Percentiles rank a stretch among this genome's conserved stretches.
These are phyloP conservation scores for Saturnispora bothae DNA, from an alignment of 805 yeast genomes.

Conservation along the genomic window DNA sequence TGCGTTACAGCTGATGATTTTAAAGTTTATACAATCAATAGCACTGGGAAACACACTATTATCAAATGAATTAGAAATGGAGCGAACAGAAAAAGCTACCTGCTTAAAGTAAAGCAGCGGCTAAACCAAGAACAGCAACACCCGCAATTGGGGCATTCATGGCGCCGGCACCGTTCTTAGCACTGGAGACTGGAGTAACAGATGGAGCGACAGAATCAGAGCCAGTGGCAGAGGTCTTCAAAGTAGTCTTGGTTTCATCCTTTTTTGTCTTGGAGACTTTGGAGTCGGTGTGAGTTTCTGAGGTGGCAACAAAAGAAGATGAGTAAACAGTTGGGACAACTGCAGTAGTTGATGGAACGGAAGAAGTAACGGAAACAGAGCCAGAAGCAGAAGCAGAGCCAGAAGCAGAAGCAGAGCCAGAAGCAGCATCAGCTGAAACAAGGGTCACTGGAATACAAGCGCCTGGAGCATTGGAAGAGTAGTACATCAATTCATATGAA, in stretches of 20 bases:
- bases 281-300: not conserved
- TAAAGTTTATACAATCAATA: no score
- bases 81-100: no score
- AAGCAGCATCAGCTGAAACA: not conserved
- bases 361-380: not conserved
- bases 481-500: conserved; percentile 24
- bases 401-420: not conserved
- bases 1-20: no score
- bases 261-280: not conserved
- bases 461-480: conserved; percentile 18
- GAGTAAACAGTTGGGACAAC: not conserved
- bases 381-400: conserved; percentile 2
- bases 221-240: not conserved
- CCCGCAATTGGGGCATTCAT: conserved; percentile 9
- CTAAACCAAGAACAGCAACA: conserved; percentile 10
- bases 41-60: no score
- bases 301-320: conserved; percentile 1
- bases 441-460: conserved; percentile 12
- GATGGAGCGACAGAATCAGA: conserved; percentile 1
- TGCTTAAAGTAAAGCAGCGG: conserved; percentile 7
- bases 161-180: conserved; percentile 7
- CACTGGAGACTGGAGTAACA: not conserved
- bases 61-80: no score
- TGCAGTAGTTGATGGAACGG: not conserved
- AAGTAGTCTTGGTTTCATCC: no score